Evolutionary conservation across 2,329 filamentous ascomycete genomes (phyloP).

Genomic region (Penicillium sp.): DNA sequence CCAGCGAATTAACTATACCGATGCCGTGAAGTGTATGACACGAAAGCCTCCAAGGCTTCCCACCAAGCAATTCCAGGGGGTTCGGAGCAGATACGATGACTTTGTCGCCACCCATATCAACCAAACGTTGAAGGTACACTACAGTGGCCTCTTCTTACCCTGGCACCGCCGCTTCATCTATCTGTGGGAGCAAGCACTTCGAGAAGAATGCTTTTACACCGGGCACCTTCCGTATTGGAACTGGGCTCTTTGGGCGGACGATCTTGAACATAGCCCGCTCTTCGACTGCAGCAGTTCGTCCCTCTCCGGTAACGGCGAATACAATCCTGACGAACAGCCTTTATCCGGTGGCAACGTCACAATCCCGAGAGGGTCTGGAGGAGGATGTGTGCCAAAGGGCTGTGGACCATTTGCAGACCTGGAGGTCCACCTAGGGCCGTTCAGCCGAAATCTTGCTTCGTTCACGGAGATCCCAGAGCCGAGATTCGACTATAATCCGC

Average conservation of each 20-base stretch:
- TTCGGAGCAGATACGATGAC: slow-evolving; percentile 31
- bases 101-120: slow-evolving; percentile 36
- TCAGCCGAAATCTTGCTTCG: slow-evolving; percentile 17
- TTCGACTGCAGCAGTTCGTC: slow-evolving; percentile 53
- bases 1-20: slow-evolving; percentile 29
- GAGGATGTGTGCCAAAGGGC: slow-evolving; percentile 36
- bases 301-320: slow-evolving; percentile 51
- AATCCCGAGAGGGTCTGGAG: slow-evolving; percentile 44
- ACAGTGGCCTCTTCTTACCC: slow-evolving; percentile 28
- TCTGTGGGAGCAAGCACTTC: slow-evolving; percentile 34
- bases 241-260: slow-evolving; percentile 46
- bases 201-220: slow-evolving; percentile 41
- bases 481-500: slow-evolving; percentile 32
- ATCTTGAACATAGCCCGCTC: slow-evolving; percentile 47
- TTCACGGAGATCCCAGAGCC: slow-evolving; percentile 20
- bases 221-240: slow-evolving; percentile 47
- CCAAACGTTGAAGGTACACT: slow-evolving; percentile 30
- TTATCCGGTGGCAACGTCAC: slow-evolving; percentile 38
- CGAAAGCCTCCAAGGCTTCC: slow-evolving; percentile 22
- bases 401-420: slow-evolving; percentile 44
- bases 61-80: slow-evolving; percentile 26
- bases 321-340: slow-evolving; percentile 30
- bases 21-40: slow-evolving; percentile 30
- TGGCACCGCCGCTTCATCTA: slow-evolving; percentile 40
- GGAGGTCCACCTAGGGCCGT: slow-evolving; percentile 34